Evolutionary conservation across 805 yeast species (phyloP).

Genomic region (Pichia sporocuriosa): DNA sequence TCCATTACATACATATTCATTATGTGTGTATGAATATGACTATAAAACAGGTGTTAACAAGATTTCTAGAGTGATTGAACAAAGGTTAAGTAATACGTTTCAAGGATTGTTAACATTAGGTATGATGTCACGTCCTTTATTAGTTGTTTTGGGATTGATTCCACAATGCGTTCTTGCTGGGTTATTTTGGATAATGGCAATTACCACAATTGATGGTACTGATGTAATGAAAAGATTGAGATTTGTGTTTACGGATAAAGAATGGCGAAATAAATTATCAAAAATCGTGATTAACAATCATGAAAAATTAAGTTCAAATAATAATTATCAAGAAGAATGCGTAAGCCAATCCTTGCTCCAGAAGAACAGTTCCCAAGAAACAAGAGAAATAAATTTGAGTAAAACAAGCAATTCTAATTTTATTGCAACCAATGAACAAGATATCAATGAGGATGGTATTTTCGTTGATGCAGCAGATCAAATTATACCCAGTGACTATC

Average conservation of each 20-base stretch:
- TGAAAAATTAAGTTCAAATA: too few species aligned
- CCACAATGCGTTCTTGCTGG: slow-evolving; percentile 96
- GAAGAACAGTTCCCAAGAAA: too few species aligned
- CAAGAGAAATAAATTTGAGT: background rate
- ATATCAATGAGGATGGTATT: background rate
- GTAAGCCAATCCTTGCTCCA: too few species aligned
- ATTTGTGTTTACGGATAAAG: slow-evolving; percentile 55
- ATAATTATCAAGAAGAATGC: too few species aligned
- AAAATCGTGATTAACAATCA: background rate
- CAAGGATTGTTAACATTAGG: slow-evolving; percentile 83
- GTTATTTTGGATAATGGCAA: slow-evolving; percentile 87
- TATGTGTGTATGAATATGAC: slow-evolving; percentile 48
- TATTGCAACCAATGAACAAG: too few species aligned
- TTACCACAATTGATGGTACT: slow-evolving; percentile 66
- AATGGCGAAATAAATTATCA: slow-evolving; percentile 20
- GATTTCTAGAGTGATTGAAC: slow-evolving; percentile 70
- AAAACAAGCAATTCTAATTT: background rate
- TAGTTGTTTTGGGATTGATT: slow-evolving; percentile 70
- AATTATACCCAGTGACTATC: slow-evolving; percentile 8
- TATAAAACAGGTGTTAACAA: slow-evolving; percentile 25
- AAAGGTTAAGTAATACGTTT: slow-evolving; percentile 71
- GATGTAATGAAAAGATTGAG: slow-evolving; percentile 56
- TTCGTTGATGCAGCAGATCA: too few species aligned
- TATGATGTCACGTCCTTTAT: slow-evolving; percentile 83
- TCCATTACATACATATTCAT: slow-evolving; percentile 79